Evolutionary conservation across 495 filamentous ascomycete species (phyloP).

Genomic region (Durotheca rogersii): DNA sequence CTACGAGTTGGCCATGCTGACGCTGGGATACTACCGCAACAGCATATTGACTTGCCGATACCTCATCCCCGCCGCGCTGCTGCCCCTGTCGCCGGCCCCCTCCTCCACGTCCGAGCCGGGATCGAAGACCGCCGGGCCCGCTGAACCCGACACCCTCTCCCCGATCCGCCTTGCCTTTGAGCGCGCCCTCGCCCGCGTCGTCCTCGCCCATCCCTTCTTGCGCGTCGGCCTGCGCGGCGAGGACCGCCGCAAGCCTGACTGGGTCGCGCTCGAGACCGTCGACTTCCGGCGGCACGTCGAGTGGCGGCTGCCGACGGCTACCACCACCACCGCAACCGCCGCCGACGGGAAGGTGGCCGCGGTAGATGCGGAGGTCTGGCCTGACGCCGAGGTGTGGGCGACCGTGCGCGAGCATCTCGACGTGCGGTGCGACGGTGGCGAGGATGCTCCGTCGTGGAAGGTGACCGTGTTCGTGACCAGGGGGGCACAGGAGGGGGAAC

Average conservation of each 20-base stretch:
- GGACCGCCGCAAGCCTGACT: slow-evolving; percentile 31
- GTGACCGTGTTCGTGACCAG: neutral
- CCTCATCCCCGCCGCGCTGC: slow-evolving; percentile 15
- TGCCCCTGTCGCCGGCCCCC: neutral
- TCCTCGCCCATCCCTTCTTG: slow-evolving; percentile 34
- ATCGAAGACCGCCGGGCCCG: neutral
- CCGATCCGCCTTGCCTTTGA: too few species aligned
- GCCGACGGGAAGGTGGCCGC: slow-evolving; percentile 16
- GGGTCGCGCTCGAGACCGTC: slow-evolving; percentile 30
- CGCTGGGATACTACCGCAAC: slow-evolving; percentile 36
- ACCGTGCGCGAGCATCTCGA: slow-evolving; percentile 32
- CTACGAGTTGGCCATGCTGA: slow-evolving; percentile 31
- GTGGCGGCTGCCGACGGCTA: slow-evolving; percentile 8
- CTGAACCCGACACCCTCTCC: slow-evolving; percentile 34
- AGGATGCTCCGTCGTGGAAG: neutral
- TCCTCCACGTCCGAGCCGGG: neutral
- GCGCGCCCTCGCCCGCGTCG: slow-evolving; percentile 36
- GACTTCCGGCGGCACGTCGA: slow-evolving; percentile 36
- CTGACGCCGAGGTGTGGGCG: slow-evolving; percentile 19
- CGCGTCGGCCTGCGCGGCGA: slow-evolving; percentile 36
- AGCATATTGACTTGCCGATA: slow-evolving; percentile 40
- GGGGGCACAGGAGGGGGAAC: neutral
- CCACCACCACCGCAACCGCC: slow-evolving; percentile 6
- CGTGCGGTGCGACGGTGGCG: neutral
- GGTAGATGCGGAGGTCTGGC: neutral